Evolutionary conservation across 495 filamentous ascomycete genomes (phyloP), one percentile per base, ranked within the genome.

Genomic region (Corynascus novoguineensis): DNA sequence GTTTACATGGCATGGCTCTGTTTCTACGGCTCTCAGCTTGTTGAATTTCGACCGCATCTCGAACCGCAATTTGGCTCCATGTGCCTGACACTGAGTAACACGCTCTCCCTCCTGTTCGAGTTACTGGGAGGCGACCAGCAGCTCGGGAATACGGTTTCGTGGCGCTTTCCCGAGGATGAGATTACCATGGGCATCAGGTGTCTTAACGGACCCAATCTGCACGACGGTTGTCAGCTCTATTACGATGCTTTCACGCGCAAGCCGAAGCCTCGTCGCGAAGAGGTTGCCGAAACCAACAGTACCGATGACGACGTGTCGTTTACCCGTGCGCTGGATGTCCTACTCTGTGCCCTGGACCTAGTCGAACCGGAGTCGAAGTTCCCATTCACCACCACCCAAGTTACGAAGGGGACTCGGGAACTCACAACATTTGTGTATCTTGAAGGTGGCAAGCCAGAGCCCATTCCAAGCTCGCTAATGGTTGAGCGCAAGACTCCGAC

Each of bases 1-100:
- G 60, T 77, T 28, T 78, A 76, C 50, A 67, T 78, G 54, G 61
- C 73, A 9, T 78, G 75, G 75, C 59, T 75, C 0, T 73, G 70
- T 57, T 71, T 64, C 40, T 71, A 66, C 55, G 60, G 64, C 47
- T 53, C 68, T 21, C 69, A 77, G 17, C 47, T 71, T 10, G 64
- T 70, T 27, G 63, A 68, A 5, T 76, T 70, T 53, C 69, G 68
- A 44, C 54, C 66, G 37, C 65, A 71, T 42, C 64, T 78, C 7
- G 73, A 75, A 51, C 75, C 75, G 11, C 64, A 72, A 35, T 66
- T 73, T 42, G 72, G 65, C 21, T 64, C 68, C 9, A 71, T 73
- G 61, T 73, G 75, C 58, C 64, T 57, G 44, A 57, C 63, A 3
- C 65, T 78, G 3, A 64, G 68, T 31, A 67, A 69, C 10, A 66